Conservation (phyloP, 768 basidiomycete species). For the Lactarius sanguifluus region DNA sequence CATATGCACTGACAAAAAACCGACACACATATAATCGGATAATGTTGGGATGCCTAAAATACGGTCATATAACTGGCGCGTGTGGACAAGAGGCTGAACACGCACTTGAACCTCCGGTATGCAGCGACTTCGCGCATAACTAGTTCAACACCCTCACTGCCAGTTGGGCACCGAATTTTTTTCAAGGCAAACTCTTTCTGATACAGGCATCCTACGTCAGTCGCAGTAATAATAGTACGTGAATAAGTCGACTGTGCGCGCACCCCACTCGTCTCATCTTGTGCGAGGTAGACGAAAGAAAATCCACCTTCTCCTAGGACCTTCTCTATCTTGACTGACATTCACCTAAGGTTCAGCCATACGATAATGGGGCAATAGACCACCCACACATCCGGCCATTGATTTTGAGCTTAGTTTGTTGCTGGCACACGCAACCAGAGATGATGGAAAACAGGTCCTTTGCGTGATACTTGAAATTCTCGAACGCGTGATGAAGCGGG, state of each 20-base stretch:
- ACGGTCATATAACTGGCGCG: background rate
- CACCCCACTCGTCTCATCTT: slow-evolving; percentile 84
- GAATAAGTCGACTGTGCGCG: slow-evolving; percentile 34
- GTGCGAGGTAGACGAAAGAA: slow-evolving; percentile 86
- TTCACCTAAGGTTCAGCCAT: background rate
- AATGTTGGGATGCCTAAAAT: slow-evolving; percentile 85
- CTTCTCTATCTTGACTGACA: slow-evolving; percentile 79
- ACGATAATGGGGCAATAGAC: background rate
- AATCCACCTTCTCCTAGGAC: slow-evolving; percentile 96
- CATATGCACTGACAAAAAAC: background rate
- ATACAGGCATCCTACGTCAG: slow-evolving; percentile 5
- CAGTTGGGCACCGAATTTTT: slow-evolving; percentile 92
- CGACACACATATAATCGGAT: slow-evolving; percentile 80
- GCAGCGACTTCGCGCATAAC: slow-evolving; percentile 91
- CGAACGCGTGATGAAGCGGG: slow-evolving; percentile 42
- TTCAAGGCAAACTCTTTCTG: slow-evolving; percentile 94
- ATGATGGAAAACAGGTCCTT: slow-evolving; percentile 84
- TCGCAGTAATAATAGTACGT: slow-evolving; percentile 11
- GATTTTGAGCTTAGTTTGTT: slow-evolving; percentile 87
- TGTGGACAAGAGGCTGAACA: slow-evolving; percentile 23
- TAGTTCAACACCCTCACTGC: slow-evolving; percentile 83
- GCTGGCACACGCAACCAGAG: slow-evolving; percentile 77
- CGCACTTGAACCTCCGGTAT: slow-evolving; percentile 90
- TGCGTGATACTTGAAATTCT: slow-evolving; percentile 65
- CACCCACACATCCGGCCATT: slow-evolving; percentile 89